phyloP scores from a whole-genome alignment of 1,284 basidiomycete genomes.

The Pyrrhoderma noxium region DNA sequence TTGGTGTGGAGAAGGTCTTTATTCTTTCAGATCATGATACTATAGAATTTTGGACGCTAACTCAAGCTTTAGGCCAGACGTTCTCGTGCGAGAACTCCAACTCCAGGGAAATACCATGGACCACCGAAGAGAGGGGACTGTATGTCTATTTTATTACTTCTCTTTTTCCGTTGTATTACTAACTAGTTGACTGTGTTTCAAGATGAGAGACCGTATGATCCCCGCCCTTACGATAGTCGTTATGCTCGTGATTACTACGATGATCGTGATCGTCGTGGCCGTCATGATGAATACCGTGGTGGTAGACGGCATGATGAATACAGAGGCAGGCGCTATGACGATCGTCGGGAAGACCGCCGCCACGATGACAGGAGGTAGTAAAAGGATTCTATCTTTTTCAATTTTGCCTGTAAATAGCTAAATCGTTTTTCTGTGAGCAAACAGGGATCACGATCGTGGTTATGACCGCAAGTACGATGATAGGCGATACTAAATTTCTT shows the following conservation, averaged over 20 bases:
- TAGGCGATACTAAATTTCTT: slow-evolving; percentile 13
- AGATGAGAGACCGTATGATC: slow-evolving; percentile 75
- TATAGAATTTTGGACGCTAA: slow-evolving; percentile 13
- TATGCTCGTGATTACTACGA: slow-evolving; percentile 50
- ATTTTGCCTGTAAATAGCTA: slow-evolving; percentile 1
- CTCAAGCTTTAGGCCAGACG: slow-evolving; percentile 66
- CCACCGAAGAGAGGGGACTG: slow-evolving; percentile 75
- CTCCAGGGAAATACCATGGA: slow-evolving; percentile 90
- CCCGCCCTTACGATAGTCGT: slow-evolving; percentile 72
- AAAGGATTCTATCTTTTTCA: slow-evolving; percentile 1
- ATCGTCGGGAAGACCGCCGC: slow-evolving; percentile 31
- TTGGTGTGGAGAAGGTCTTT: slow-evolving; percentile 80
- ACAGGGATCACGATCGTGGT: slow-evolving; percentile 34
- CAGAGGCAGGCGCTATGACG: slow-evolving; percentile 40
- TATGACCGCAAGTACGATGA: slow-evolving; percentile 23
- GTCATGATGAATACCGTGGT: slow-evolving; percentile 41
- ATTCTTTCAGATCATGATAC: neutral
- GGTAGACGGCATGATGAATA: slow-evolving; percentile 12
- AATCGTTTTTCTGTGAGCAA: slow-evolving; percentile 7
- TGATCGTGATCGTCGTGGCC: slow-evolving; percentile 26
- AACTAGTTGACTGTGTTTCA: slow-evolving; percentile 1
- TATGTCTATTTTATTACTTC: slow-evolving; percentile 24
- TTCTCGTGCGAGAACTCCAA: slow-evolving; percentile 90
- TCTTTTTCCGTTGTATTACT: slow-evolving; percentile 13
- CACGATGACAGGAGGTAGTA: slow-evolving; percentile 29